phyloP scores from a whole-genome alignment of 2,329 filamentous ascomycete genomes.

The Biscogniauxia sp. region DNA sequence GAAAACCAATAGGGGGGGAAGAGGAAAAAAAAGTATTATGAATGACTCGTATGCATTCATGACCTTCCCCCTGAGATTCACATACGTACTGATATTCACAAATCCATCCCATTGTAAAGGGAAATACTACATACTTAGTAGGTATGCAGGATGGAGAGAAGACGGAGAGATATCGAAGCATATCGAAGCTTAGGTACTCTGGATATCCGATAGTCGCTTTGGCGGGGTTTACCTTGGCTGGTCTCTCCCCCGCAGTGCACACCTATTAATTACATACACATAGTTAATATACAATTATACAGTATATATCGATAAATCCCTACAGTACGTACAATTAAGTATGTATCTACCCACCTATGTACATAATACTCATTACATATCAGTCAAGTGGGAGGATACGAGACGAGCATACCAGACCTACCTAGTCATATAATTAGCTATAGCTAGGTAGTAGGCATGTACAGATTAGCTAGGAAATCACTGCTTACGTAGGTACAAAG shows the following conservation, averaged over 20 bases:
- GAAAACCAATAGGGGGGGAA: no score
- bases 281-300: background rate
- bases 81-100: background rate
- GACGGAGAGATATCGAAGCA: background rate
- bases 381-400: no score
- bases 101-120: no score
- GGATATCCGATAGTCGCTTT: background rate
- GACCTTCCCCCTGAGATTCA: background rate
- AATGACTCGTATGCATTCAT: background rate
- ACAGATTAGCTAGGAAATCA: no score
- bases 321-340: no score
- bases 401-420: no score
- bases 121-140: no score
- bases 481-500: background rate
- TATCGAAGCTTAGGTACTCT: background rate
- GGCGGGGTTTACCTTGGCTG: background rate
- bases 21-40: no score
- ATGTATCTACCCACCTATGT: no score
- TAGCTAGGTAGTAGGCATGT: no score
- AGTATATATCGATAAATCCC: background rate
- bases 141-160: background rate
- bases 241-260: background rate
- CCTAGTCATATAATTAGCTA: no score
- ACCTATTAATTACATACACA: background rate
- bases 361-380: no score